Conservation (phyloP, 1,139 yeast species). For the Saccharomyces hybrid region DNA sequence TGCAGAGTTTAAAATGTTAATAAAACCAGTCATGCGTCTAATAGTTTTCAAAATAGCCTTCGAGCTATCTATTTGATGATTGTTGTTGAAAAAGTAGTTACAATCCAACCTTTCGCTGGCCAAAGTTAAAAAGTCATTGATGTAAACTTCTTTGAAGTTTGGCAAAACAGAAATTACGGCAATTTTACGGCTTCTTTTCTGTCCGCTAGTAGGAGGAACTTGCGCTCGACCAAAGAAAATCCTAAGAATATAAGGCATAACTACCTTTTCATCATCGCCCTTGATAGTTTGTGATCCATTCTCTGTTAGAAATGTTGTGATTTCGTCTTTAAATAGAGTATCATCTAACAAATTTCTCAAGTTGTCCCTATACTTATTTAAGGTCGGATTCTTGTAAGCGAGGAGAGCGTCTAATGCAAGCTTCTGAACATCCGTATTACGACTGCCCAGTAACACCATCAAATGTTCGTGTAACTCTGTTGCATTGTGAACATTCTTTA, state of each 20-base stretch:
- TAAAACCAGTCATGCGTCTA: slow-evolving; percentile 62
- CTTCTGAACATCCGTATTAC: slow-evolving; percentile 56
- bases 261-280: slow-evolving; percentile 44
- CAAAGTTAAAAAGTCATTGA: slow-evolving; percentile 52
- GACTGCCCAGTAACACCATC: slow-evolving; percentile 54
- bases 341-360: slow-evolving; percentile 74
- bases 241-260: slow-evolving; percentile 70
- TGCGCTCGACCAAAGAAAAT: slow-evolving; percentile 86
- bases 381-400: slow-evolving; percentile 50
- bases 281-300: slow-evolving; percentile 53
- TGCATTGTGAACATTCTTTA: slow-evolving; percentile 46
- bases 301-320: slow-evolving; percentile 52
- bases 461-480: slow-evolving; percentile 48
- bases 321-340: slow-evolving; percentile 76
- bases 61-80: slow-evolving; percentile 21
- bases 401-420: slow-evolving; percentile 67
- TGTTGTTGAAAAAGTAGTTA: slow-evolving; percentile 33
- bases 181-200: slow-evolving; percentile 63
- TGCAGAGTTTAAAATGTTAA: slow-evolving; percentile 59
- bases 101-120: slow-evolving; percentile 52
- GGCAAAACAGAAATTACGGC: slow-evolving; percentile 72
- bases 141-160: slow-evolving; percentile 47
- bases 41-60: slow-evolving; percentile 28
- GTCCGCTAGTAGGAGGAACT: slow-evolving; percentile 48
- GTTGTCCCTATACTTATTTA: slow-evolving; percentile 66